phyloP scores from a whole-genome alignment of 176 grass and related monocot species.

The Poa annua region DNA sequence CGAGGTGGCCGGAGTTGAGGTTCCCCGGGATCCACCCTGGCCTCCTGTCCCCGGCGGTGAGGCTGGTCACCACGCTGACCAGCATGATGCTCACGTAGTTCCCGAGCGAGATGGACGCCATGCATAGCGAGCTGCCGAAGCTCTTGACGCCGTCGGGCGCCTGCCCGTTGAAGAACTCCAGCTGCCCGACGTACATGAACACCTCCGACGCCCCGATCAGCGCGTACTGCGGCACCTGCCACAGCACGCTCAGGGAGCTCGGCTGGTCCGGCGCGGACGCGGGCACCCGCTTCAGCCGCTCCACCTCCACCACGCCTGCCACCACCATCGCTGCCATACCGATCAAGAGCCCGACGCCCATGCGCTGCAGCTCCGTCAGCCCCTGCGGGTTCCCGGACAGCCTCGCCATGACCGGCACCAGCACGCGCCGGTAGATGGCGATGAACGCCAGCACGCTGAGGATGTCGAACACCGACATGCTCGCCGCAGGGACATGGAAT shows the following conservation, averaged over 20 bases:
- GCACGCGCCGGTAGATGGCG: constrained; percentile 35
- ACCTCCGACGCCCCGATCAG: constrained; percentile 61
- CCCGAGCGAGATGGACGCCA: constrained; percentile 71
- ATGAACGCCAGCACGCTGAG: constrained; percentile 46
- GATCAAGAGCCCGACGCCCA: constrained; percentile 57
- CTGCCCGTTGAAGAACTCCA: constrained; percentile 66
- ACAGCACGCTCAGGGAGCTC: constrained; percentile 54
- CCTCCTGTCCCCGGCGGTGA: constrained; percentile 12
- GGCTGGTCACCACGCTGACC: constrained; percentile 28
- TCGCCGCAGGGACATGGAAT: constrained; percentile 47
- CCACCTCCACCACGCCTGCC: constrained; percentile 48
- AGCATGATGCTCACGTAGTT: constrained; percentile 66
- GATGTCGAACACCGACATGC: constrained; percentile 68
- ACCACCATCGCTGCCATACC: constrained; percentile 46
- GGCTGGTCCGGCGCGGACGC: background rate
- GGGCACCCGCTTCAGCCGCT: constrained; percentile 33
- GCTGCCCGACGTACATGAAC: constrained; percentile 66
- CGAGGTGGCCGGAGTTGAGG: constrained; percentile 61
- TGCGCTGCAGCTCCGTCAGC: constrained; percentile 60
- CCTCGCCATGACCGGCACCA: constrained; percentile 27
- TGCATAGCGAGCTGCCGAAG: constrained; percentile 66
- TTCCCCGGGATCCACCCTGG: constrained; percentile 56
- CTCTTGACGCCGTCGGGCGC: constrained; percentile 61
- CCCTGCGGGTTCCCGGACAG: constrained; percentile 47
- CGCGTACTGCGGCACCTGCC: constrained; percentile 63